Conservation (phyloP, 495 filamentous ascomycete species). For the Penicillium steckii region DNA sequence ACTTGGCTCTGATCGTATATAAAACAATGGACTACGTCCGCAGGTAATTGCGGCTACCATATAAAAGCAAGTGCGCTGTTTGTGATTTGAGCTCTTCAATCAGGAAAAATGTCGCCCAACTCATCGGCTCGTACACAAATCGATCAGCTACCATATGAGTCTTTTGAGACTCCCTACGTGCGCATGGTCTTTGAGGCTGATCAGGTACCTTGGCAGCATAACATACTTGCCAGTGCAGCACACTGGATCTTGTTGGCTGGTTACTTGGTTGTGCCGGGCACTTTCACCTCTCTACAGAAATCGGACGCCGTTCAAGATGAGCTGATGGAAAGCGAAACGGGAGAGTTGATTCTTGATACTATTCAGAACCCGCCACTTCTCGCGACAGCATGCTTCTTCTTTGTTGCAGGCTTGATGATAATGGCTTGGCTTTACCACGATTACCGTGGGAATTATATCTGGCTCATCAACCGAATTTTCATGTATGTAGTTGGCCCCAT, state of each 20-base stretch:
- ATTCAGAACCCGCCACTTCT: constrained; percentile 26
- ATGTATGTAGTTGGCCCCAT: constrained; percentile 9
- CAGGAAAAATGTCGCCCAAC: too few species aligned
- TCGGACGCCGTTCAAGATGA: constrained; percentile 9
- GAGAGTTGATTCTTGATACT: constrained; percentile 15
- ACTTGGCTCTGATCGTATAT: too few species aligned
- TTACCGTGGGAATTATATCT: constrained; percentile 26
- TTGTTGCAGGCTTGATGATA: constrained; percentile 6
- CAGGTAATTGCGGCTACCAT: too few species aligned
- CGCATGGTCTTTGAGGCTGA: constrained; percentile 30
- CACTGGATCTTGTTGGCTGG: constrained; percentile 36
- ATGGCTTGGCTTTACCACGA: constrained; percentile 23
- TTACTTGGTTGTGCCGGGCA: constrained; percentile 36
- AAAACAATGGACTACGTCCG: too few species aligned
- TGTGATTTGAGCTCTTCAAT: too few species aligned
- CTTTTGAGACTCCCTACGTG: constrained; percentile 22
- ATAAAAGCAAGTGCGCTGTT: too few species aligned
- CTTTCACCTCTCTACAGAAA: constrained; percentile 32
- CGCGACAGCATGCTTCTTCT: constrained; percentile 18
- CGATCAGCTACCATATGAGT: neutral
- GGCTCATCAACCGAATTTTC: constrained; percentile 28
- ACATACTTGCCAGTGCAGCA: constrained; percentile 26
- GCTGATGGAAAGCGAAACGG: constrained; percentile 5
- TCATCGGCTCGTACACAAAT: neutral
- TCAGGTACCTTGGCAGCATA: constrained; percentile 24